phyloP scores from a whole-genome alignment of 805 yeast genomes.

The Candida fluviatilis region DNA sequence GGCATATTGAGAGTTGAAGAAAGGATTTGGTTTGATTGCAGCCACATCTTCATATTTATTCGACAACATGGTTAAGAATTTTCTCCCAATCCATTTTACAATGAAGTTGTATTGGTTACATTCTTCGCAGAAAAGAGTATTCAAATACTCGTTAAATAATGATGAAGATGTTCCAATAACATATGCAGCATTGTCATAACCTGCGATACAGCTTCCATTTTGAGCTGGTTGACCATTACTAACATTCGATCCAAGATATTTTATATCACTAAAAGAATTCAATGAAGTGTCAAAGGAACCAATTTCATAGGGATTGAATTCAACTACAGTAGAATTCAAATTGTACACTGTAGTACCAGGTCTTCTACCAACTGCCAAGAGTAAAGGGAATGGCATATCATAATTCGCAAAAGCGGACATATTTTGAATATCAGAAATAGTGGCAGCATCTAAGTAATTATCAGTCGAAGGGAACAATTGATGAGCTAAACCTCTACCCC shows the following conservation, averaged over 20 bases:
- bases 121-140: conserved; percentile 31
- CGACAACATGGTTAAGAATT: conserved; percentile 24
- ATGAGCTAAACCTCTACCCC: conserved; percentile 74
- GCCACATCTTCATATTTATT: conserved; percentile 27
- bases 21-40: conserved; percentile 33
- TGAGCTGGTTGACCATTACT: conserved; percentile 24
- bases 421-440: conserved; percentile 33
- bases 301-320: conserved; percentile 40
- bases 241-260: conserved; percentile 33
- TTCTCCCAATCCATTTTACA: conserved; percentile 21
- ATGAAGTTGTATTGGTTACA: conserved; percentile 21
- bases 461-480: conserved; percentile 46
- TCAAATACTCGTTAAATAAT: conserved; percentile 32
- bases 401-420: conserved; percentile 24
- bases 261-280: conserved; percentile 33
- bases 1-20: conserved; percentile 26
- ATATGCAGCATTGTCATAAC: conserved; percentile 38
- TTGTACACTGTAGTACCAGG: conserved; percentile 28
- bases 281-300: conserved; percentile 39
- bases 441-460: conserved; percentile 20
- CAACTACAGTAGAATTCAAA: conserved; percentile 35
- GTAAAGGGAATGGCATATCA: conserved; percentile 40
- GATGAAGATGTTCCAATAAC: conserved; percentile 38
- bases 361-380: conserved; percentile 32
- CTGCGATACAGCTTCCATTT: conserved; percentile 23